Evolutionary conservation across 495 filamentous ascomycete species (phyloP), one percentile per base, ranked within the genome.

Genomic region (Tuber magnatum): DNA sequence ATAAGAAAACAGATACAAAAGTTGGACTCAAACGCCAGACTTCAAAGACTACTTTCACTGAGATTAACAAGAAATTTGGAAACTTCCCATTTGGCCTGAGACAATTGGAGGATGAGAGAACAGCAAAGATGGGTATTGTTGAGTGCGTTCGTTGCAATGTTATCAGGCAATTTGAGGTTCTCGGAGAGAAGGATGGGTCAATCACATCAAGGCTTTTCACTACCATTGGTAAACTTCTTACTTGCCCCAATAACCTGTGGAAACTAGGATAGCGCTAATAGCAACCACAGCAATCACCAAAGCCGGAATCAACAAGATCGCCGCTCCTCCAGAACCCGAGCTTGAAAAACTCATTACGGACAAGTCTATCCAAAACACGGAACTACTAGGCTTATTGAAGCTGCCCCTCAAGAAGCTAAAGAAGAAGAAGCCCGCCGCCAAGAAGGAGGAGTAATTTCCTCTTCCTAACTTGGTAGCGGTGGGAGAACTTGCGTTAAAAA

Each of bases 301-400:
- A 90, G 96, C 97, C 84, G 95, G 95, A 80, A 85, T 99, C 83
- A 91, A 90, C 80, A 92, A 92, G 84, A 85, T 99, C 40, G 90
- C 92, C 61, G 90, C 88, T 10, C 91, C 95, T 38, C 89, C 91
- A 74, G 83, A 89, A 14, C 85, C 88, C 32, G 92, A 97, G 80
- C 82, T 95, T 69, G 86, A 86, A 81, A 92, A 93, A 85, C 88
- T 90, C 87, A 93, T 94, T 88, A 90, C 92, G 4, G 93, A 98
- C 84, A 97, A 99, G 89, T 97, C 97, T 89, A 95, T 99, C 83
- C 92, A 90, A 74, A 94, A 98, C 81, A 92, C 95, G 84, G 94
- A 97, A 85, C 88, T 99, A 77, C 90, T 97, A 73, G 91, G 93
- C 87, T 94, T 99, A 77, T 87, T 99, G 70, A 93, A 93, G 84